Evolutionary conservation across 2,329 filamentous ascomycete species (phyloP), one percentile per base, ranked within the genome.

Genomic region (Pseudocercospora cruenta): DNA sequence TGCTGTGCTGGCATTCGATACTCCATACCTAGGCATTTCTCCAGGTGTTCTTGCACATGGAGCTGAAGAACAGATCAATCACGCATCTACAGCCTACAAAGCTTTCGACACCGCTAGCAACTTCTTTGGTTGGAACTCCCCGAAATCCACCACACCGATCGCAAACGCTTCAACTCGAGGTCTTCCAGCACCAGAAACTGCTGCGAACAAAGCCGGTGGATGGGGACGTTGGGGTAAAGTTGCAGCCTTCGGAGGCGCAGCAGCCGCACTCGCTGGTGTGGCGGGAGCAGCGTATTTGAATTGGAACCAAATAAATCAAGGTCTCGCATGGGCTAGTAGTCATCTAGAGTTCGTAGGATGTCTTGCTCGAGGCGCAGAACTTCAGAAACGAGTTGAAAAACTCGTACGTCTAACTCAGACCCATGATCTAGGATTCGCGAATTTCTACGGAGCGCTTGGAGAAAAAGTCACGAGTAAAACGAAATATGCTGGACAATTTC

Each of bases 291-390:
- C 94, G 10, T 98, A 96, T 82, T 84, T 91, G 73, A 93, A 95
- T 73, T 88, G 92, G 62, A 91, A 96, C 33, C 89, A 92, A 69
- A 87, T 98, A 67, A 87, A 86, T 2, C 85, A 90, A 66, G 91
- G 94, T 7, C 90, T 90, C 82, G 83, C 83, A 9, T 98, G 94
- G 93, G 92, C 92, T 14, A 88, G 90, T 16, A 95, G 92, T 39
- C 95, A 99, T 79, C 87, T 99, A 26, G 92, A 95, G 78, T 99
- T 98, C 74, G 92, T 98, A 1, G 93, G 93, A 1, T 96, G 93
- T 74, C 85, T 99, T 7, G 91, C 91, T 57, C 88, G 92, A n/a
- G 88, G 88, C 4, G 91, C 94, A 72, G 93, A 97, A 75, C 82
- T 98, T 70, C 88, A 89, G 71, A 86, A 88, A 74, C 88, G 95